Evolutionary conservation across 331 rosid species (phyloP), one percentile per base, ranked within the genome.

Genomic region (Rhamnella rubrinervis): DNA sequence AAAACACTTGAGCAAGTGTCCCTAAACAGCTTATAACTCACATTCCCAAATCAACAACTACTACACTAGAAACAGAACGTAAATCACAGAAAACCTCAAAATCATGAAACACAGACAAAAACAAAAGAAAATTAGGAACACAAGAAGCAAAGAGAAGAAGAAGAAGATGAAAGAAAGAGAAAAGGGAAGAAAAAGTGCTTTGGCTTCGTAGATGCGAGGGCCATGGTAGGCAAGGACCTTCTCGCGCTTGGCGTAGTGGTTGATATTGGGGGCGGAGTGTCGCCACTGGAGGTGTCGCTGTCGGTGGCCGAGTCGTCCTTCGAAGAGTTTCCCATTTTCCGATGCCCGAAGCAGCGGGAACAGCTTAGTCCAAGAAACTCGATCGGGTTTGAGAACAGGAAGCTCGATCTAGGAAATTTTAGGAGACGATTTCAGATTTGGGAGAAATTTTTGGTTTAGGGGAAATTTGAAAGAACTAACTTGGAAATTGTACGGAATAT

Each of bases 131-230:
- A 7, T 21, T 55, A 15, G 35, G 10, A 59, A 64, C 28, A 39
- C 44, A 2, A 0, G 14, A 20, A 68, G 49, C 26, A 26, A 21
- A 4, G 58, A 47, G n/a, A 44, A 56, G 8, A 46, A 20, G 38
- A 17, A 44, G 31, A 56, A 9, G 12, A 37, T 31, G 1, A 59
- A 44, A 6, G 20, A 21, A 28, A 17, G 20, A n/a, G 18, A 23
- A 49, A 18, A 25, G 71, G 19, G 21, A 18, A 2, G 20, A 41
- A 68, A 52, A 46, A 19, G 70, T 81, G 71, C 98, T 97, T 90
- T 90, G 74, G 98, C 97, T 86, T 90, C 96, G 75, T 93, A 93
- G 89, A 93, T 85, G 79, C 97, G 90, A 75, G 92, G 93, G 55
- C 97, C 97, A 28, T 90, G 97, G 65, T 86, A 88, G 20, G 97